phyloP scores from a whole-genome alignment of 257 asterid genomes.

The Rehmannia glutinosa region DNA sequence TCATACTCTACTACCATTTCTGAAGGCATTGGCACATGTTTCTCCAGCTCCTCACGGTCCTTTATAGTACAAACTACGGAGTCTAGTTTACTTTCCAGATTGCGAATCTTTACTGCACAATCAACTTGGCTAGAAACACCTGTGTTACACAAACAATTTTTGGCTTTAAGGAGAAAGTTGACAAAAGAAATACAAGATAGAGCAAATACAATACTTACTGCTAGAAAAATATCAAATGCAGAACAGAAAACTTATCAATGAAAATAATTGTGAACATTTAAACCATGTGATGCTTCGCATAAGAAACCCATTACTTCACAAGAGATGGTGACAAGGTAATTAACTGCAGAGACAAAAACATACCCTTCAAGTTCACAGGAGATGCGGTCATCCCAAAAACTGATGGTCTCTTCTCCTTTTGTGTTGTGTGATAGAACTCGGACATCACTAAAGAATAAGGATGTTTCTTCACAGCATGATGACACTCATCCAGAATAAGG shows the following conservation, averaged over 20 bases:
- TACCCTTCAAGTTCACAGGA: slow-evolving; percentile 99
- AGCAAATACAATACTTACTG: neutral
- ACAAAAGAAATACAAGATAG: neutral
- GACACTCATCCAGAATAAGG: slow-evolving; percentile 95
- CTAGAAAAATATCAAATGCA: neutral
- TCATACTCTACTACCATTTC: slow-evolving; percentile 95
- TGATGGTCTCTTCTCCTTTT: slow-evolving; percentile 88
- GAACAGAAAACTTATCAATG: neutral
- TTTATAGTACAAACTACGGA: slow-evolving; percentile 87
- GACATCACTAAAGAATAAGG: slow-evolving; percentile 99
- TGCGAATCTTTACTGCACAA: slow-evolving; percentile 92
- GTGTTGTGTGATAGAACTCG: slow-evolving; percentile 92
- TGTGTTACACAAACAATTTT: slow-evolving; percentile 20
- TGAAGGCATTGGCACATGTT: slow-evolving; percentile 96
- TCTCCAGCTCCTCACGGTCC: slow-evolving; percentile 94
- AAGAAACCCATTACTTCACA: slow-evolving; percentile 1
- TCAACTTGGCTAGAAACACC: slow-evolving; percentile 99
- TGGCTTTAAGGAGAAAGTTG: neutral
- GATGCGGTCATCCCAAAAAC: slow-evolving; percentile 99
- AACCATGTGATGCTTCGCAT: slow-evolving; percentile 3
- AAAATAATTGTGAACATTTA: neutral
- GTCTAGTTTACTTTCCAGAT: slow-evolving; percentile 89
- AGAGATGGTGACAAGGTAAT: neutral
- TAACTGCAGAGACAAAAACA: slow-evolving; percentile 17
- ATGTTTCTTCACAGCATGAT: slow-evolving; percentile 99